Evolutionary conservation across 176 grass and related monocot species (phyloP), one percentile per base, ranked within the genome.

Genomic region (Raddia distichophylla): DNA sequence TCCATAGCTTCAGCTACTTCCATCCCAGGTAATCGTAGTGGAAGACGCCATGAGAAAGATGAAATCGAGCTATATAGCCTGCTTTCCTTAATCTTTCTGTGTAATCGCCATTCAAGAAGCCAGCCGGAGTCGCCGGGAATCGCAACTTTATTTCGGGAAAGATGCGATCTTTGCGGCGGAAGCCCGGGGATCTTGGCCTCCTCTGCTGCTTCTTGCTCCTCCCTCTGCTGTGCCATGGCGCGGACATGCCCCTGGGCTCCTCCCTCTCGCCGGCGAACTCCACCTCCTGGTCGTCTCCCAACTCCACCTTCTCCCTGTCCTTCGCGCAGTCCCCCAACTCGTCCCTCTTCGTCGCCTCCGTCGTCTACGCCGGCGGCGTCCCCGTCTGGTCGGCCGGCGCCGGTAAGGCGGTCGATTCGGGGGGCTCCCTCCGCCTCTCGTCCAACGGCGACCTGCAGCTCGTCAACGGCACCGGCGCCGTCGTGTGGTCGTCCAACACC

Each of bases 401-500:
- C 20, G 84, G 75, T 65, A 59, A 63, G 50, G 57, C 81, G 20
- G 85, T 99, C 8, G 91, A 95, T 85, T 99, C 93, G 2, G 65
- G 73, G 0, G 91, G 82, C 32, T 91, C 89, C 53, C 82, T 99
- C 82, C 86, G 80, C 56, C 93, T 99, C 73, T 69, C 75, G 4
- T 69, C 59, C 15, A 84, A 27, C 60, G 93, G 96, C 64, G 86
- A 95, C 89, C 89, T 99, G 76, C 82, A 77, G 81, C 90, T 99
- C 14, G 42, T 82, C 72, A 93, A 93, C 81, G 91, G 89, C n/a
- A 91, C 90, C 18, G 93, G 80, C 15, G n/a, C 84, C 35, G 75
- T 87, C n/a, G 53, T 95, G 42, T 99, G 96, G 96, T 69, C 91
- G 5, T 88, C 88, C 40, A 37, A 46, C 86, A 99, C 96, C 52